phyloP scores from a whole-genome alignment of 805 yeast species.

The Monosporozyma aerobia region DNA sequence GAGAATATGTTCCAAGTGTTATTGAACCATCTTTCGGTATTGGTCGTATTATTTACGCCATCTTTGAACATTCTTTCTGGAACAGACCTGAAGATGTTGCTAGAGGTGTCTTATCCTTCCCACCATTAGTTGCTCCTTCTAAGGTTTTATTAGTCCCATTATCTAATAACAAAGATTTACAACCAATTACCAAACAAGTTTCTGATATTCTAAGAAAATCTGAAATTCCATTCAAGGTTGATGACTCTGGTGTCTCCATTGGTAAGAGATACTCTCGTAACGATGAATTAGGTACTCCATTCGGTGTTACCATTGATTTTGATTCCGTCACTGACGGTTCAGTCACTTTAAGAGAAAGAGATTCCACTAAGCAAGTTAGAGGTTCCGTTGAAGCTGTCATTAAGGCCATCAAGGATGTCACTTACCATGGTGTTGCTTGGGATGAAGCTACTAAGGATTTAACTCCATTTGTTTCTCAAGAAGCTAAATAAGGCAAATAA shows the following conservation, averaged over 20 bases:
- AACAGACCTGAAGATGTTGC: conserved; percentile 81
- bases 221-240: conserved; percentile 90
- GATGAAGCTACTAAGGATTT: conserved; percentile 70
- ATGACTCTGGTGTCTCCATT: conserved; percentile 93
- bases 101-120: conserved; percentile 85
- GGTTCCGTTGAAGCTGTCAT: conserved; percentile 70
- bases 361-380: conserved; percentile 92
- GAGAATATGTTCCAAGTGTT: conserved; percentile 94
- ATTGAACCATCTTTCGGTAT: conserved; percentile 99
- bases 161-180: conserved; percentile 71
- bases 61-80: conserved; percentile 95
- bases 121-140: conserved; percentile 95
- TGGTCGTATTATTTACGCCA: conserved; percentile 89
- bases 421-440: conserved; percentile 74
- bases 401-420: conserved; percentile 64
- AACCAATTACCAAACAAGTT: conserved; percentile 63
- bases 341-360: conserved; percentile 94
- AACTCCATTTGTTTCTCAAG: conserved; percentile 63
- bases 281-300: conserved; percentile 98
- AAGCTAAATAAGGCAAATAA: conserved; percentile 1
- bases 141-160: conserved; percentile 93
- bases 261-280: conserved; percentile 98
- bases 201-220: conserved; percentile 62
- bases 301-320: conserved; percentile 94
- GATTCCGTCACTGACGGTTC: conserved; percentile 82